phyloP scores from a whole-genome alignment of 345 rosid species.

The Murraya paniculata region DNA sequence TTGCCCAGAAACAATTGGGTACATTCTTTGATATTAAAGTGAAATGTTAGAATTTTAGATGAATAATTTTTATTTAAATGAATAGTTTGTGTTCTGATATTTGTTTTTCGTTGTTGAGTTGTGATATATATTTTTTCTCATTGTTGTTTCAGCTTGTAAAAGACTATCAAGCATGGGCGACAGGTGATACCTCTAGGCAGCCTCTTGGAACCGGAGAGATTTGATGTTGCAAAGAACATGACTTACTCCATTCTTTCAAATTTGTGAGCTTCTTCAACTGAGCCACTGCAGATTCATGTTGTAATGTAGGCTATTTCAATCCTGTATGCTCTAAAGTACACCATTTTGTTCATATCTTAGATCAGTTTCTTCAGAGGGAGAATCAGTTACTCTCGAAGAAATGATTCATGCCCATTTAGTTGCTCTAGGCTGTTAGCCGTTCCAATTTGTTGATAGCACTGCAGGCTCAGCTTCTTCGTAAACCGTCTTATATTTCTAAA shows the following conservation, averaged over 20 bases:
- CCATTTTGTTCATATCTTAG: background rate
- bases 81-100: background rate
- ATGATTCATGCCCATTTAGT: background rate
- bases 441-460: background rate
- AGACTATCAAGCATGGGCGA: conserved; percentile 93
- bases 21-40: background rate
- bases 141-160: conserved; percentile 58
- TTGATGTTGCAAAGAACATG: conserved; percentile 26
- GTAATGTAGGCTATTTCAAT: background rate
- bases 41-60: background rate
- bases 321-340: background rate
- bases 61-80: background rate
- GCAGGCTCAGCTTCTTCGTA: background rate
- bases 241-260: background rate
- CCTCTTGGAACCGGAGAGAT: conserved; percentile 89
- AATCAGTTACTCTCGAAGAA: background rate
- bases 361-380: background rate
- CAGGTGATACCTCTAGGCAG: conserved; percentile 86
- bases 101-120: background rate
- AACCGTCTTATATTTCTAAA: background rate
- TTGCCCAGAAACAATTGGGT: background rate
- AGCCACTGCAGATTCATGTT: background rate
- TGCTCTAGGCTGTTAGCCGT: background rate
- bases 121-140: background rate
- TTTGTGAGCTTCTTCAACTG: background rate